Percentiles rank a stretch among this genome's conserved stretches.
Conservation (phyloP, 306 rosid genomes). For the Dalbergia oliveri region DNA sequence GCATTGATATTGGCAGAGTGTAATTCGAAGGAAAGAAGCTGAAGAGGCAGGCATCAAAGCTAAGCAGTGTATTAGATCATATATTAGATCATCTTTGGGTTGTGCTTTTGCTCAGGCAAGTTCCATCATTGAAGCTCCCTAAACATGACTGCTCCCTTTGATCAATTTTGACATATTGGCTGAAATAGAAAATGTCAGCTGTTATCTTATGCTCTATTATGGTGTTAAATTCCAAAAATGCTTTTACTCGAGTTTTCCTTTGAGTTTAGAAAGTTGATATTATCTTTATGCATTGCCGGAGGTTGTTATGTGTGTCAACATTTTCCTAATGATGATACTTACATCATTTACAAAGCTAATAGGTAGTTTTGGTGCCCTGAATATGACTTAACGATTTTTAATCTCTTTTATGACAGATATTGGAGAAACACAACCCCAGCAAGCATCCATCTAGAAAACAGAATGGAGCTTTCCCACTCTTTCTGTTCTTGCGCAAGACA, state of each 20-base stretch:
- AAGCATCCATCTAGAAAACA: constrained; percentile 68
- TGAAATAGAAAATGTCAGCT: constrained; percentile 12
- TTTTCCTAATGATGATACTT: constrained; percentile 10
- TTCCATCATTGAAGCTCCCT: constrained; percentile 48
- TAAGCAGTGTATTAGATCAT: constrained; percentile 78
- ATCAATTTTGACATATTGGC: constrained; percentile 42
- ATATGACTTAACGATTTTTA: constrained; percentile 52
- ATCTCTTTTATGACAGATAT: constrained; percentile 66
- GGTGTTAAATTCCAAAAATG: no score
- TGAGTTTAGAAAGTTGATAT: no score
- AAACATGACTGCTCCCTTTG: constrained; percentile 24
- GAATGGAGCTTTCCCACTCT: constrained; percentile 62
- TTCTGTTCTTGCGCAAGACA: constrained; percentile 72
- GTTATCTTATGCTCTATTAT: no score
- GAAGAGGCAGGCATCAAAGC: constrained; percentile 63
- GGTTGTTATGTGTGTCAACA: not conserved
- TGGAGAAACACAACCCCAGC: constrained; percentile 65
- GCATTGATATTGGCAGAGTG: constrained; percentile 67
- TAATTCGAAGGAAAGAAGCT: constrained; percentile 56
- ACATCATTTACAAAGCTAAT: constrained; percentile 12
- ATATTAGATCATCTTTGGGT: constrained; percentile 52
- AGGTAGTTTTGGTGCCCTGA: constrained; percentile 32
- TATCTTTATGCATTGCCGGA: not conserved
- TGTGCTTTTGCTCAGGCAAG: constrained; percentile 87
- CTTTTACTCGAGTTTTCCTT: no score